Evolutionary conservation across 371 early-diverging fungal species (phyloP).

Genomic region (Apophysomyces trapeziformis): DNA sequence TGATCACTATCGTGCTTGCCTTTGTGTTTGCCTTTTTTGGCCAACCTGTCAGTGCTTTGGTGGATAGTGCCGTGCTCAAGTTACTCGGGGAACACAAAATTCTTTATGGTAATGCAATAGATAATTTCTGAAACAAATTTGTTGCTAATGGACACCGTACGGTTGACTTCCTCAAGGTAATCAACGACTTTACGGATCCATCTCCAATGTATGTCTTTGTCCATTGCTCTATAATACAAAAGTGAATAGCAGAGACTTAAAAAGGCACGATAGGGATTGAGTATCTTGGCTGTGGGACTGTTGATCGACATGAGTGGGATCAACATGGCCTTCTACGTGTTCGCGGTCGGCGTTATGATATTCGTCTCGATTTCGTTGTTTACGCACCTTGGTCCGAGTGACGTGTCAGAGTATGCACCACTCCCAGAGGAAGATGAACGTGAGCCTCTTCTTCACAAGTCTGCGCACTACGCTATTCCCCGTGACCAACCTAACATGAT

Average conservation of each 20-base stretch:
- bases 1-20: conserved; percentile 30
- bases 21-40: conserved; percentile 47
- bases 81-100: conserved; percentile 53
- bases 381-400: conserved; percentile 6
- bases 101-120: conserved; percentile 38
- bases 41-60: conserved; percentile 45
- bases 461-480: conserved; percentile 1
- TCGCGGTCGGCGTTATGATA: conserved; percentile 31
- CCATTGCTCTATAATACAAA: no score
- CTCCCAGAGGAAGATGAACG: conserved; percentile 7
- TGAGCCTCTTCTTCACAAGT: conserved; percentile 17
- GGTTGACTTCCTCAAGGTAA: conserved; percentile 28
- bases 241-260: no score
- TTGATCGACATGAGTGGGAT: conserved; percentile 34
- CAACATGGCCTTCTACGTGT: conserved; percentile 45
- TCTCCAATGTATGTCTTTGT: conserved; percentile 24
- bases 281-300: conserved; percentile 42
- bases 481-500: background rate
- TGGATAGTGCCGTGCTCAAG: conserved; percentile 56
- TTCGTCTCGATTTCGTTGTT: conserved; percentile 24
- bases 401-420: background rate
- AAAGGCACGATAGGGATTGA: conserved; percentile 24
- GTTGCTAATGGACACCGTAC: background rate
- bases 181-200: conserved; percentile 49
- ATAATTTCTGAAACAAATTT: background rate